Evolutionary conservation across 495 filamentous ascomycete species (phyloP).

Genomic region (Hyphodiscus hymeniophilus): DNA sequence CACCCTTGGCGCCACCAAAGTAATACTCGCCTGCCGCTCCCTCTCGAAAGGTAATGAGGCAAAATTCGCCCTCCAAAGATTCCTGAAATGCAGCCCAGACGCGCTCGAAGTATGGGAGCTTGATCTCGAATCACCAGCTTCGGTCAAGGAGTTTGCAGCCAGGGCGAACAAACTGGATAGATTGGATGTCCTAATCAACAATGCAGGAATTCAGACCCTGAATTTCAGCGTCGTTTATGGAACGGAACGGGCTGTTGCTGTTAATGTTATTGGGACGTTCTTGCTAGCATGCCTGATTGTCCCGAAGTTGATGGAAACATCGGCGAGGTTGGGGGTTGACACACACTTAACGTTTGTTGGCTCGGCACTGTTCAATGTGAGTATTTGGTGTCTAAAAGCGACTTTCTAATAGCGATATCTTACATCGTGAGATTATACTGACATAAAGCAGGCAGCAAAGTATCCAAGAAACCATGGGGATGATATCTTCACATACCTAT

Average conservation of each 20-base stretch:
- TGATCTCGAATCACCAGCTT: slow-evolving; percentile 34
- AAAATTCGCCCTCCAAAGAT: slow-evolving; percentile 26
- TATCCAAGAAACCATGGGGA: slow-evolving; percentile 5
- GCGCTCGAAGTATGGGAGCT: slow-evolving; percentile 46
- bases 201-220: slow-evolving; percentile 7
- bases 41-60: slow-evolving; percentile 29
- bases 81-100: slow-evolving; percentile 19
- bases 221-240: slow-evolving; percentile 5
- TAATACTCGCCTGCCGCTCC: slow-evolving; percentile 40
- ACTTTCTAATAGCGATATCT: no score
- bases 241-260: slow-evolving; percentile 6
- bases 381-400: no score
- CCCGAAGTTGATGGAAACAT: slow-evolving; percentile 13
- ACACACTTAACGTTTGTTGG: slow-evolving; percentile 9
- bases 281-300: slow-evolving; percentile 15
- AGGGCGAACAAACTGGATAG: slow-evolving; percentile 5
- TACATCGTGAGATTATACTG: no score
- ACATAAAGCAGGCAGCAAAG: not conserved
- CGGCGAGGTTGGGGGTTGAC: not conserved
- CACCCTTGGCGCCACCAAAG: slow-evolving; percentile 28
- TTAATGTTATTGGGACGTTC: slow-evolving; percentile 16
- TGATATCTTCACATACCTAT: slow-evolving; percentile 13
- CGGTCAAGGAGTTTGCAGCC: slow-evolving; percentile 13
- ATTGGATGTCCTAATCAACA: slow-evolving; percentile 13
- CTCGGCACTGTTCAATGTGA: slow-evolving; percentile 1